These are phyloP conservation scores for Globisporangium paddicum DNA, from an alignment of 352 stramenopile genomes.

Conservation along the genomic window DNA sequence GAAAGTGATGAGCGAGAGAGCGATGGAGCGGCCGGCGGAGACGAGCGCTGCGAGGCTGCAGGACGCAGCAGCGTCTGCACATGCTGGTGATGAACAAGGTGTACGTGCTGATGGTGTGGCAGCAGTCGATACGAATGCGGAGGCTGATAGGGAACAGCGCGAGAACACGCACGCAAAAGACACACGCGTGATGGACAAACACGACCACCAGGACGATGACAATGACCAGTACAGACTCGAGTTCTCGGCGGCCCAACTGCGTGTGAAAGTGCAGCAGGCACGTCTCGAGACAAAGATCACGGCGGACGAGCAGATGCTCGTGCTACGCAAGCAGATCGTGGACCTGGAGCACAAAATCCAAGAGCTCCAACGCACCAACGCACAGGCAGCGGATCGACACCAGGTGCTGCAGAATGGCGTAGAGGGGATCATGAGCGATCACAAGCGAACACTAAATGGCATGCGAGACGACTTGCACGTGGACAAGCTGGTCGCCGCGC, in stretches of 20 bases:
- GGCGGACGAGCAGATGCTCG: conserved; percentile 41
- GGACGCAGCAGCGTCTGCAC: background rate
- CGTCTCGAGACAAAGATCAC: conserved; percentile 48
- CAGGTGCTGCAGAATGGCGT: conserved; percentile 28
- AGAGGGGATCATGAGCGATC: conserved; percentile 37
- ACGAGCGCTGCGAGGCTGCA: background rate
- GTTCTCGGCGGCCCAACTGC: conserved; percentile 47
- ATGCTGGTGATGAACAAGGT: background rate
- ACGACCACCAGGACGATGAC: background rate
- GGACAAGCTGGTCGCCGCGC: conserved; percentile 41
- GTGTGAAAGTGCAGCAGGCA: conserved; percentile 45
- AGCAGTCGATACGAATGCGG: background rate
- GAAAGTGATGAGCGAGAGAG: background rate
- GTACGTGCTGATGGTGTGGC: background rate
- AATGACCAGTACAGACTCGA: conserved; percentile 19
- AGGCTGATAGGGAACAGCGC: background rate
- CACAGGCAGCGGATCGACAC: conserved; percentile 23
- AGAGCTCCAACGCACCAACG: conserved; percentile 11
- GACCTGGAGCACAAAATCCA: conserved; percentile 24
- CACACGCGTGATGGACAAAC: background rate
- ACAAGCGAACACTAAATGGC: conserved; percentile 45
- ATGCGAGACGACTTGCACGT: conserved; percentile 43
- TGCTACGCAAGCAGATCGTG: conserved; percentile 39
- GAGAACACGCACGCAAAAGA: background rate
- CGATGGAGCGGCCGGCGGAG: background rate